Percentiles rank a stretch among this genome's conserved stretches.
Conservation (phyloP, 163 green algal species). For the Coccomyxa subellipsoidea region DNA sequence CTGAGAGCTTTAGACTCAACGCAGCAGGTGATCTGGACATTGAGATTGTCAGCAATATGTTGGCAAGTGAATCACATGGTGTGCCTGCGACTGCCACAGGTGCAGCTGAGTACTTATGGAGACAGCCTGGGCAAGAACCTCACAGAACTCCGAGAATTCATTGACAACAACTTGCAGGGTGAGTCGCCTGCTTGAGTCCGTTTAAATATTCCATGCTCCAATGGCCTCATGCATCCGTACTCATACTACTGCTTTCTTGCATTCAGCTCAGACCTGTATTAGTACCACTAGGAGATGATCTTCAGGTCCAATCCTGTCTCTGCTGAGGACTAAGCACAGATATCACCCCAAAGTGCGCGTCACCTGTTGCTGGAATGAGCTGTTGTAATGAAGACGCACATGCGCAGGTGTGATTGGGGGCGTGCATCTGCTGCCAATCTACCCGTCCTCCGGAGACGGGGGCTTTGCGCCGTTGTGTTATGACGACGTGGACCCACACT, state of each 20-base stretch:
- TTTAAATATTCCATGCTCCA: background rate
- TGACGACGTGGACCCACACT: conserved; percentile 35
- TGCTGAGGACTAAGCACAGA: background rate
- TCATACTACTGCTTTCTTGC: background rate
- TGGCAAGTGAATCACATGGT: background rate
- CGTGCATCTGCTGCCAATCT: conserved; percentile 50
- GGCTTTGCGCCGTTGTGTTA: conserved; percentile 50
- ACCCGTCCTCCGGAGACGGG: conserved; percentile 47
- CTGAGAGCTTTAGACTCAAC: background rate
- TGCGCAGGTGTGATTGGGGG: conserved; percentile 36
- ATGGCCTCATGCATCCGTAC: too few species aligned
- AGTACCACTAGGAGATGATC: too few species aligned
- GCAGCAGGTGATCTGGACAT: background rate
- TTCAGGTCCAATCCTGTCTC: background rate
- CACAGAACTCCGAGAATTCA: conserved; percentile 27
- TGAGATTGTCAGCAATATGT: background rate
- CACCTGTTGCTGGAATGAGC: too few species aligned
- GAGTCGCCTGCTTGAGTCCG: background rate
- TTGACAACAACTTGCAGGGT: conserved; percentile 26
- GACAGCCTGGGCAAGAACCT: conserved; percentile 44
- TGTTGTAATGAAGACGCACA: background rate
- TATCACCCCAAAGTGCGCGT: too few species aligned
- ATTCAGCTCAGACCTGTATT: background rate
- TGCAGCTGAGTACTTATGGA: conserved; percentile 43
- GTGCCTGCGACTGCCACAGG: conserved; percentile 23